These are phyloP conservation scores for Ogataea neopini DNA, from an alignment of 805 yeast species.

Conservation along the genomic window DNA sequence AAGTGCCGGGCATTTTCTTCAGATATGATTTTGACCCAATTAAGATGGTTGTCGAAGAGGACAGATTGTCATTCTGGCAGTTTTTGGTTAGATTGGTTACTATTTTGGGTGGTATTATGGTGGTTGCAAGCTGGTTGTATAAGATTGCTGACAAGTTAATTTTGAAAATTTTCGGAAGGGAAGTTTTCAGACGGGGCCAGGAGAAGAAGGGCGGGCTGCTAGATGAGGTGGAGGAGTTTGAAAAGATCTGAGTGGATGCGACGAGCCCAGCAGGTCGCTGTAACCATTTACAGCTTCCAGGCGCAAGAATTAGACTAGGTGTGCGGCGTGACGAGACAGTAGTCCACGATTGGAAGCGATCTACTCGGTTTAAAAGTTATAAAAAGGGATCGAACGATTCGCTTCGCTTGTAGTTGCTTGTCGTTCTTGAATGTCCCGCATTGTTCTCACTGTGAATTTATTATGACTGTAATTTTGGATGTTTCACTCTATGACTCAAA, in stretches of 20 bases:
- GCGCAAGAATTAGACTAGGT: too few species aligned
- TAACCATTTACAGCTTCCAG: too few species aligned
- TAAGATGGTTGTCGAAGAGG: slow-evolving; percentile 65
- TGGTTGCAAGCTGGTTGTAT: slow-evolving; percentile 67
- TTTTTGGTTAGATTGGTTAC: slow-evolving; percentile 79
- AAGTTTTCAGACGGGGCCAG: slow-evolving; percentile 47
- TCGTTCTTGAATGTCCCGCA: not conserved
- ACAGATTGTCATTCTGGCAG: slow-evolving; percentile 71
- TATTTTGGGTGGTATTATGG: slow-evolving; percentile 77
- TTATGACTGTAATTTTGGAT: too few species aligned
- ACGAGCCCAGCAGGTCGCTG: not conserved
- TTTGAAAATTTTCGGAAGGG: slow-evolving; percentile 57
- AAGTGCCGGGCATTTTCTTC: slow-evolving; percentile 77
- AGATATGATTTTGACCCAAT: slow-evolving; percentile 89
- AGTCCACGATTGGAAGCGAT: too few species aligned
- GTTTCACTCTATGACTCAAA: too few species aligned
- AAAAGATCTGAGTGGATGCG: slow-evolving; percentile 17
- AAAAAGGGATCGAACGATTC: not conserved
- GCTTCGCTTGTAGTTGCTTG: not conserved
- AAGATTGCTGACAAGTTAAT: slow-evolving; percentile 56
- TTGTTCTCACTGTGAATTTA: not conserved
- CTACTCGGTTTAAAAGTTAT: too few species aligned
- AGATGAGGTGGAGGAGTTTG: slow-evolving; percentile 30
- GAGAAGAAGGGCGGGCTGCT: slow-evolving; percentile 40
- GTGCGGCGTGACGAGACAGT: too few species aligned